Percentiles rank a stretch among this genome's conserved stretches.
phyloP scores from a whole-genome alignment of 768 basidiomycete genomes.

The Cubamyces lactineus region DNA sequence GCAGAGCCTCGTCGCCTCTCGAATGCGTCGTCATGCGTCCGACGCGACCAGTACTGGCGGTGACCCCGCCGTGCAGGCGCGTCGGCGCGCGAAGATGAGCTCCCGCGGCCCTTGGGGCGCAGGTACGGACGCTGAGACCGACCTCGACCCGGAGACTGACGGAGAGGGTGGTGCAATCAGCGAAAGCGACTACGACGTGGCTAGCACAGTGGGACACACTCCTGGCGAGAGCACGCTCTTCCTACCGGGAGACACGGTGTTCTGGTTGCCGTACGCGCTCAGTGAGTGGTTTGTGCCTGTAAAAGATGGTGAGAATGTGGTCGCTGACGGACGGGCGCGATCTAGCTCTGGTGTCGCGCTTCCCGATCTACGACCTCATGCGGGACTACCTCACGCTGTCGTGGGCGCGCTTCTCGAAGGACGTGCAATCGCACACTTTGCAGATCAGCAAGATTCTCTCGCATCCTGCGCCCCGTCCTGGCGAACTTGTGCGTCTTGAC shows the following conservation, averaged over 20 bases:
- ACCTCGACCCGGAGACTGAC: constrained; percentile 68
- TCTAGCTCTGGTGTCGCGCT: constrained; percentile 82
- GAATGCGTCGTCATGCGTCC: constrained; percentile 60
- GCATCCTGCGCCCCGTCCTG: constrained; percentile 85
- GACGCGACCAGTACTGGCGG: constrained; percentile 42
- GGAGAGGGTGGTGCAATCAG: constrained; percentile 76
- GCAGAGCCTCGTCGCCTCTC: constrained; percentile 69
- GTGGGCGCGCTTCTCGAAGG: constrained; percentile 93
- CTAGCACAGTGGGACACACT: constrained; percentile 78
- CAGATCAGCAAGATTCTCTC: constrained; percentile 89
- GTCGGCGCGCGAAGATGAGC: constrained; percentile 56
- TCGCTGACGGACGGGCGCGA: neutral
- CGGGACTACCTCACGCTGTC: constrained; percentile 94
- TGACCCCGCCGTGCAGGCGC: constrained; percentile 63
- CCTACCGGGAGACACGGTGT: constrained; percentile 86
- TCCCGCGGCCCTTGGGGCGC: constrained; percentile 71
- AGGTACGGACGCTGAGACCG: constrained; percentile 66
- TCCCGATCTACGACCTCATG: constrained; percentile 95
- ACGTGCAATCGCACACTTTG: constrained; percentile 89
- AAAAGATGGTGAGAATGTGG: constrained; percentile 5
- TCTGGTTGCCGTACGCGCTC: constrained; percentile 93
- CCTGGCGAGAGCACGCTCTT: constrained; percentile 90
- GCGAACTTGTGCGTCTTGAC: constrained; percentile 84
- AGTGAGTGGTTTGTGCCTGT: constrained; percentile 53
- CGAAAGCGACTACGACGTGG: constrained; percentile 85